Evolutionary conservation across 202 grass and related monocot genomes (phyloP), one percentile per base, ranked within the genome.

Genomic region (Setaria viridis): DNA sequence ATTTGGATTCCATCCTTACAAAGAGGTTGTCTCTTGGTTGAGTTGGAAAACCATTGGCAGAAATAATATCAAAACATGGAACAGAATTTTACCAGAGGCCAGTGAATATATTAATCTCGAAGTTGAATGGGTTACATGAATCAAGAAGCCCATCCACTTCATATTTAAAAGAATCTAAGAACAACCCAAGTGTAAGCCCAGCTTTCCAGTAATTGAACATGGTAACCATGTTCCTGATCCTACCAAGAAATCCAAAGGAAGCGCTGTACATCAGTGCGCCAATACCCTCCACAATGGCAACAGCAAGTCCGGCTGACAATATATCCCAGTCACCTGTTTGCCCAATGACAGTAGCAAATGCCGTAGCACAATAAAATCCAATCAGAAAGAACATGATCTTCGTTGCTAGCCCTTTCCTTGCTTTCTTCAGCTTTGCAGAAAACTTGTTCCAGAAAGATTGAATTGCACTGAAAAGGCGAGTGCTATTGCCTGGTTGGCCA

Each of bases 241-340:
- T 94, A 79, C 91, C 87, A 70, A 95, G n/a, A 75, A 91, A 74
- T 8, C 81, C 51, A 83, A 89, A 87, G 1, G 93, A 95, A 47
- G 89, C 87, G 71, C 75, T 89, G 67, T 98, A 98, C 95, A 98
- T 98, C 30, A 98, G 84, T 32, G 91, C 93, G 14, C 91, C 95
- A 29, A 98, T 95, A 67, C 76, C 91, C 79, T 95, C 93, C 33
- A 98, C 95, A 59, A 95, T 59, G 30, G 91, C 95, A 60, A 95
- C 95, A 15, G 95, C 95, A 15, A 95, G 89, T 4, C 95, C 95
- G 0, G 95, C 93, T 5, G 95, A 98, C 83, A 98, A 62, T 86
- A 98, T 98, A 85, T 98, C 95, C 95, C 95, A 98, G 69, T 98
- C 95, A 46, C 93, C 95, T 19, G 95, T 95, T 88, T 98, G 95